These are phyloP conservation scores for Colletotrichum sp. DNA, from an alignment of 2,329 filamentous ascomycete species.

Conservation along the genomic window DNA sequence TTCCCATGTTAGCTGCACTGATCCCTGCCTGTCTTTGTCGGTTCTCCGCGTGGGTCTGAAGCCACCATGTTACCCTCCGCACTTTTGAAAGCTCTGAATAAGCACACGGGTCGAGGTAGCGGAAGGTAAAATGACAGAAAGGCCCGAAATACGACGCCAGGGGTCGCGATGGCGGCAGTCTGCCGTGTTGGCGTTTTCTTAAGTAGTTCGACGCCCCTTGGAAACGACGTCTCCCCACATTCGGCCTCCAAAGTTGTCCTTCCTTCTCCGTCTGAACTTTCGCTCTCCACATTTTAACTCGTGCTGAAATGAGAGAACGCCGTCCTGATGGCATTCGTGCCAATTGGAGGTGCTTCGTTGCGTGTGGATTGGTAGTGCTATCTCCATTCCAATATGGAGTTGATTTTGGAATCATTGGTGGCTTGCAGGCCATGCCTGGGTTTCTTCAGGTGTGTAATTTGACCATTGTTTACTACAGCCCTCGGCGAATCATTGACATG, in stretches of 20 bases:
- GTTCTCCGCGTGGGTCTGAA: not conserved
- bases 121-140: not conserved
- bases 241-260: not conserved
- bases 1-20: not conserved
- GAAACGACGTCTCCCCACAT: not conserved
- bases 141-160: not conserved
- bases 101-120: not conserved
- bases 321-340: not conserved
- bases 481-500: not conserved
- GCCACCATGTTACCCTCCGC: not conserved
- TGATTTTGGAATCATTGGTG: constrained; percentile 56
- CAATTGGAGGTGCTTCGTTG: constrained; percentile 52
- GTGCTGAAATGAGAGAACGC: not conserved
- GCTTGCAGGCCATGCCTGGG: constrained; percentile 55
- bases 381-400: constrained; percentile 52
- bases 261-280: not conserved
- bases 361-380: constrained; percentile 43
- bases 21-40: not conserved
- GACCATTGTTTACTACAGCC: not conserved
- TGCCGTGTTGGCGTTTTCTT: not conserved
- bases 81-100: not conserved
- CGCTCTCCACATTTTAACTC: not conserved
- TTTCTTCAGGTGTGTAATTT: constrained; percentile 38
- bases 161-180: not conserved
- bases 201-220: not conserved